Evolutionary conservation across 805 yeast genomes (phyloP).

Genomic region (Kluyveromyces starmeri): DNA sequence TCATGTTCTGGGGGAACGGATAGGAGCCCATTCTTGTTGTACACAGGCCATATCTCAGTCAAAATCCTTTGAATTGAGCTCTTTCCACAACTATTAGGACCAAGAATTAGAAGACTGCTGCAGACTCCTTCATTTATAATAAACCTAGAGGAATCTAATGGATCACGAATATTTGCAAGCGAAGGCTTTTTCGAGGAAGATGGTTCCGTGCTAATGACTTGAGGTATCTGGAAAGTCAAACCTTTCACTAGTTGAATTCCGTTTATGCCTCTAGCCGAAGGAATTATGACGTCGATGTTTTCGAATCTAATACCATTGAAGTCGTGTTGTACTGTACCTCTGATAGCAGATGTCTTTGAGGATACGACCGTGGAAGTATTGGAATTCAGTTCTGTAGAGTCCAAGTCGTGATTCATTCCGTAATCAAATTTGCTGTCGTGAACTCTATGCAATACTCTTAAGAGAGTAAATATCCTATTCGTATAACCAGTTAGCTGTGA

Average conservation of each 20-base stretch:
- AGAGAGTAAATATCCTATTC: conserved; percentile 68
- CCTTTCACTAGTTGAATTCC: conserved; percentile 56
- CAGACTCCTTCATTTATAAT: conserved; percentile 38
- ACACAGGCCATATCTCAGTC: conserved; percentile 89
- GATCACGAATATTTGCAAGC: conserved; percentile 13
- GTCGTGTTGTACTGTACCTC: conserved; percentile 72
- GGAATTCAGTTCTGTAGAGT: conserved; percentile 1
- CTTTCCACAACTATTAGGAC: conserved; percentile 86
- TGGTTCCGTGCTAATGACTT: conserved; percentile 19
- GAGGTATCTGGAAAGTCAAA: conserved; percentile 46
- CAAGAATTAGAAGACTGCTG: conserved; percentile 69
- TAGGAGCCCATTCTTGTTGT: conserved; percentile 56
- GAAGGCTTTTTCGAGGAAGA: conserved; percentile 9
- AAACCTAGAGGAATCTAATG: conserved; percentile 5
- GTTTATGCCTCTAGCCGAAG: conserved; percentile 51
- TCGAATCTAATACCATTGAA: conserved; percentile 78
- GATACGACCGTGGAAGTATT: background rate
- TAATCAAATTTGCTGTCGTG: conserved; percentile 46
- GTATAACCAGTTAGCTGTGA: conserved; percentile 89
- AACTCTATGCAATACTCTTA: conserved; percentile 73
- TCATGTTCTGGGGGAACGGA: conserved; percentile 69
- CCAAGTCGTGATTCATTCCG: conserved; percentile 29
- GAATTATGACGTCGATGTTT: conserved; percentile 73
- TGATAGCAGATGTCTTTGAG: conserved; percentile 27
- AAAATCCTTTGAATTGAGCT: conserved; percentile 75